A percentile compares a stretch with the other conserved stretches of the same genome.
These are phyloP conservation scores for Colletotrichum kahawae DNA, from an alignment of 2,329 filamentous ascomycete genomes.

Conservation along the genomic window DNA sequence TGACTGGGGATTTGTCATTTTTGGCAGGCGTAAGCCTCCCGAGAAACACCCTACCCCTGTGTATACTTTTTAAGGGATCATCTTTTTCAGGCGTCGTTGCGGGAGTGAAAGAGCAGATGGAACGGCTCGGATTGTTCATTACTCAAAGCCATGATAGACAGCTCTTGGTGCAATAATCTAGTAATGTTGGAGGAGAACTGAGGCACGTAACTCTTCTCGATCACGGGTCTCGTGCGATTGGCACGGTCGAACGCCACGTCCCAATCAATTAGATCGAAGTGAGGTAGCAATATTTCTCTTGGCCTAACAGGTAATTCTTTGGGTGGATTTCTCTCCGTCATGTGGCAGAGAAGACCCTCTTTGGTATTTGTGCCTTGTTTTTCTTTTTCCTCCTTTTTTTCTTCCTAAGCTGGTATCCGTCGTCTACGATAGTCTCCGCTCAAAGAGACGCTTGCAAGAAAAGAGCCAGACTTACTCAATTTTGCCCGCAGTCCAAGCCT, in stretches of 20 bases:
- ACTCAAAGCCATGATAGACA: constrained; percentile 16
- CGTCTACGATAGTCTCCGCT: not conserved
- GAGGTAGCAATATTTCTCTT: not conserved
- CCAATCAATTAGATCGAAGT: not conserved
- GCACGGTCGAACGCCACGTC: not conserved
- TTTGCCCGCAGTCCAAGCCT: constrained; percentile 78
- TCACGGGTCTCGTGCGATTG: not conserved
- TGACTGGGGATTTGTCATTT: not conserved
- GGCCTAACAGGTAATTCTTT: not conserved
- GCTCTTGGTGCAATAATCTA: constrained; percentile 18
- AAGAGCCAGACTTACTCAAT: constrained; percentile 42
- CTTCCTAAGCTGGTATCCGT: not conserved
- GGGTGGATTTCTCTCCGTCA: not conserved
- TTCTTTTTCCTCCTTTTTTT: not conserved
- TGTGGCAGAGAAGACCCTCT: not conserved
- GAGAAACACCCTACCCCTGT: not conserved
- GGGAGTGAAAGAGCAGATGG: constrained; percentile 5
- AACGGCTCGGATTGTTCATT: constrained; percentile 4
- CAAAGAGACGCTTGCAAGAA: not conserved
- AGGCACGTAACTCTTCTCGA: not conserved
- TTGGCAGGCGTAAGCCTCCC: not conserved
- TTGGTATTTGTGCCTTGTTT: not conserved
- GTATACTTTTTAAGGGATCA: constrained; percentile 18
- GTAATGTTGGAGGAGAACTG: constrained; percentile 14
- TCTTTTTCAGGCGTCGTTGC: not conserved